phyloP scores from a whole-genome alignment of 306 rosid genomes.

The Acacia crassicarpa region DNA sequence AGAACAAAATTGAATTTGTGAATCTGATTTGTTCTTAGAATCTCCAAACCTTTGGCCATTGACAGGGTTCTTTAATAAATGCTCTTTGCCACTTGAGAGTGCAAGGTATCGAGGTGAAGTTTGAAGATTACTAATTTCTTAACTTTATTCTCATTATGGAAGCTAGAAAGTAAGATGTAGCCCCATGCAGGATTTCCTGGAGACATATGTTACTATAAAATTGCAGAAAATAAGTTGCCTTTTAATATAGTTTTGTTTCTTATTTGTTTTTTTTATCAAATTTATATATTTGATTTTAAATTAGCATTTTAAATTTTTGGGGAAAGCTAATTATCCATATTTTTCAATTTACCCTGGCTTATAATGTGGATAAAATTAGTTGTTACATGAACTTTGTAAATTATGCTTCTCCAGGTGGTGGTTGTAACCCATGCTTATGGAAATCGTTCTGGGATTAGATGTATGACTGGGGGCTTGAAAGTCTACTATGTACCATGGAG shows the following conservation, averaged over 20 bases:
- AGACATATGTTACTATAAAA: background rate
- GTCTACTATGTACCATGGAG: conserved; percentile 91
- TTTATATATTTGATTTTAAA: background rate
- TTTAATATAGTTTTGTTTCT: background rate
- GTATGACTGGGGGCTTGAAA: conserved; percentile 83
- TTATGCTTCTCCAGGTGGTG: conserved; percentile 59
- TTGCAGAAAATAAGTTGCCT: background rate
- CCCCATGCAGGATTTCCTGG: background rate
- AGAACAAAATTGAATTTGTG: conserved; percentile 9
- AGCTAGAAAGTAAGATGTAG: background rate
- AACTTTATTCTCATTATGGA: background rate
- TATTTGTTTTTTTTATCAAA: background rate
- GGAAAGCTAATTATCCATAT: background rate
- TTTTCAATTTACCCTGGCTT: conserved; percentile 2
- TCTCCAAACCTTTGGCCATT: background rate
- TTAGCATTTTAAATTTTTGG: background rate
- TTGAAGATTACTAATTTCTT: background rate
- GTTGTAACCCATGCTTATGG: conserved; percentile 93
- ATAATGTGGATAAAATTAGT: conserved; percentile 11
- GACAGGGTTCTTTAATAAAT: background rate
- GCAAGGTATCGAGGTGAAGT: background rate
- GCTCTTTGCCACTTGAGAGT: background rate
- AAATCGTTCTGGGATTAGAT: conserved; percentile 88
- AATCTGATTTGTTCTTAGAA: background rate
- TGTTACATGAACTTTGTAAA: conserved; percentile 6